Conservation (phyloP, 2,329 filamentous ascomycete species). For the Monilinia fructicola region DNA sequence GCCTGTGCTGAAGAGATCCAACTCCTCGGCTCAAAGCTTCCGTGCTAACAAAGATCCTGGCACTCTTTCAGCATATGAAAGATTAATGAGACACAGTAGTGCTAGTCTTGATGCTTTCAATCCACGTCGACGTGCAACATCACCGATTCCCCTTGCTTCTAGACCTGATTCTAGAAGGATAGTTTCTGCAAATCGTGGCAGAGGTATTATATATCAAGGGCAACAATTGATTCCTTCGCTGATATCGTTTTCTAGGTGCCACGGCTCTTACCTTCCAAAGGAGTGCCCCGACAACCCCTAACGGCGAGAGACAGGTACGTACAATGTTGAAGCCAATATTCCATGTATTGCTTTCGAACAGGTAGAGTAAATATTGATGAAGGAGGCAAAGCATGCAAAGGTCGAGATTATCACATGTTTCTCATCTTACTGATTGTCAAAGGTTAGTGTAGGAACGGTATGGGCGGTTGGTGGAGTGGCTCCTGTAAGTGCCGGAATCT, state of each 20-base stretch:
- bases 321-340: background rate
- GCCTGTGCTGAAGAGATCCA: conserved; percentile 45
- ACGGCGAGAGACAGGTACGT: conserved; percentile 39
- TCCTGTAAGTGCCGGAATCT: conserved; percentile 54
- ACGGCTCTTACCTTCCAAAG: conserved; percentile 38
- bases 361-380: background rate
- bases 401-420: background rate
- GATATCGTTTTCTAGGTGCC: conserved; percentile 32
- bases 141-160: conserved; percentile 30
- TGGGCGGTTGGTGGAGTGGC: conserved; percentile 76
- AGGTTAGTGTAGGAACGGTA: conserved; percentile 66
- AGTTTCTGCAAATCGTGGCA: conserved; percentile 34
- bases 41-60: conserved; percentile 50
- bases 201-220: conserved; percentile 30
- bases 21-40: conserved; percentile 49
- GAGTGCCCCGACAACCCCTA: conserved; percentile 31
- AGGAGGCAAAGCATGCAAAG: background rate
- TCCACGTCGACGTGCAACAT: conserved; percentile 39
- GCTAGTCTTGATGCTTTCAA: conserved; percentile 54
- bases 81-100: conserved; percentile 45
- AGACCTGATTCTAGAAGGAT: conserved; percentile 28
- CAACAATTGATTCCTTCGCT: conserved; percentile 7
- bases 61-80: conserved; percentile 49
- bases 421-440: conserved; percentile 32
- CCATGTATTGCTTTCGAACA: background rate